These are phyloP conservation scores for Mycena chlorophos DNA, from an alignment of 768 basidiomycete species.

Conservation along the genomic window DNA sequence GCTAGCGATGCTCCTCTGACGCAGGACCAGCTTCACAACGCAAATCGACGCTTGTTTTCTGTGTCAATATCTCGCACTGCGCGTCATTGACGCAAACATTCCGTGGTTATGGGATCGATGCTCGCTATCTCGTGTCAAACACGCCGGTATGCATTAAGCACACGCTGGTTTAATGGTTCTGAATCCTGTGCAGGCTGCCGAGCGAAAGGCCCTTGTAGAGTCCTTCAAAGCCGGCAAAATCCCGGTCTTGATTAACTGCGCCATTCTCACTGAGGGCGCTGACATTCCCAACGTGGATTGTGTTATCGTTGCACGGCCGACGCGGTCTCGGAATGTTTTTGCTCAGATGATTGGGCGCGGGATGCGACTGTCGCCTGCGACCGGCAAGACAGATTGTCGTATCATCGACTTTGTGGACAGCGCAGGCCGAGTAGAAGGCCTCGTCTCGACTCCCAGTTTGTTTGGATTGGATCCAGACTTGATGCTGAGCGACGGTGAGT, in stretches of 20 bases:
- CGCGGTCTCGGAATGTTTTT: constrained; percentile 84
- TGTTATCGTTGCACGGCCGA: constrained; percentile 83
- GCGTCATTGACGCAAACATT: constrained; percentile 71
- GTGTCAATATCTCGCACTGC: constrained; percentile 83
- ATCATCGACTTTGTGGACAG: constrained; percentile 93
- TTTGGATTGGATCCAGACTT: constrained; percentile 81
- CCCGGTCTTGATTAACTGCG: constrained; percentile 89
- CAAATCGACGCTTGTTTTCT: constrained; percentile 91
- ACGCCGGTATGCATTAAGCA: constrained; percentile 46
- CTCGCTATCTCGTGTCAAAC: constrained; percentile 71
- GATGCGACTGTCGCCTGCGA: constrained; percentile 79
- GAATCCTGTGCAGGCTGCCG: constrained; percentile 27
- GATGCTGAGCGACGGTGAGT: constrained; percentile 59
- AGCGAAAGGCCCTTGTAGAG: constrained; percentile 64
- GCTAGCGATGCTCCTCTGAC: constrained; percentile 4
- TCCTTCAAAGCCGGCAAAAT: constrained; percentile 72
- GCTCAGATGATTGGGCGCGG: constrained; percentile 97
- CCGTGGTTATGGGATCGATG: constrained; percentile 76
- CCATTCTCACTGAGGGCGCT: constrained; percentile 89
- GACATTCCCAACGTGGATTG: constrained; percentile 97
- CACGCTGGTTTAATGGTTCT: background rate
- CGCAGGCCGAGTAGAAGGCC: constrained; percentile 61
- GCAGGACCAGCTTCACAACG: constrained; percentile 46
- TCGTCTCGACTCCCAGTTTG: constrained; percentile 78
- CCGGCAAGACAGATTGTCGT: constrained; percentile 80